Conservation (phyloP, 2,329 filamentous ascomycete species). For the Waltergamsia citrina region DNA sequence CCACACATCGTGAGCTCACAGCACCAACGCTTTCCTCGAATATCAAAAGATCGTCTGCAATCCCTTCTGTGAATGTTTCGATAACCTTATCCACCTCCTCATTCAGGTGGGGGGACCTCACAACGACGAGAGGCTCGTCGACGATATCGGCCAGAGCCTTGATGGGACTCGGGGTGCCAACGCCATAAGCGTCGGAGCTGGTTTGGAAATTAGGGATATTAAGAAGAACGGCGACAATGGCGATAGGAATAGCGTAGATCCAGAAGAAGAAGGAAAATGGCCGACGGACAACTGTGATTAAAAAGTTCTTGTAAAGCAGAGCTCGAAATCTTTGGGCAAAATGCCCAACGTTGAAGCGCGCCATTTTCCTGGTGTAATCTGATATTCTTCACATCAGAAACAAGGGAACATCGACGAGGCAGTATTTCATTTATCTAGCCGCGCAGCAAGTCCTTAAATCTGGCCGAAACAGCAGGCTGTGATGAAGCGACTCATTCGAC, state of each 20-base stretch:
- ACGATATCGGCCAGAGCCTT: slow-evolving; percentile 9
- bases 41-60: slow-evolving; percentile 1
- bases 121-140: slow-evolving; percentile 15
- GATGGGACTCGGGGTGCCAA: slow-evolving; percentile 10
- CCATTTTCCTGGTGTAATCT: neutral
- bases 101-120: slow-evolving; percentile 11
- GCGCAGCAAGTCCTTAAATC: too few species aligned
- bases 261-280: slow-evolving; percentile 14
- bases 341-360: neutral
- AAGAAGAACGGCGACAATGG: slow-evolving; percentile 17
- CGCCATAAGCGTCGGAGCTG: slow-evolving; percentile 6
- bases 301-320: slow-evolving; percentile 15
- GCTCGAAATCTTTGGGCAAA: neutral
- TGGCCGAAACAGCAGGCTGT: too few species aligned
- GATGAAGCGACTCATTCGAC: too few species aligned
- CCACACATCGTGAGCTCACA: slow-evolving; percentile 10
- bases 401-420: too few species aligned
- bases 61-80: slow-evolving; percentile 1
- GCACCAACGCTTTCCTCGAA: slow-evolving; percentile 9
- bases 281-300: slow-evolving; percentile 11
- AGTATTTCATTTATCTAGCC: too few species aligned
- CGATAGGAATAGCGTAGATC: slow-evolving; percentile 15
- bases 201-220: slow-evolving; percentile 15
- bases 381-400: too few species aligned
- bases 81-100: slow-evolving; percentile 14